Conservation (phyloP, 1,284 basidiomycete genomes). For the Trametes versicolor region DNA sequence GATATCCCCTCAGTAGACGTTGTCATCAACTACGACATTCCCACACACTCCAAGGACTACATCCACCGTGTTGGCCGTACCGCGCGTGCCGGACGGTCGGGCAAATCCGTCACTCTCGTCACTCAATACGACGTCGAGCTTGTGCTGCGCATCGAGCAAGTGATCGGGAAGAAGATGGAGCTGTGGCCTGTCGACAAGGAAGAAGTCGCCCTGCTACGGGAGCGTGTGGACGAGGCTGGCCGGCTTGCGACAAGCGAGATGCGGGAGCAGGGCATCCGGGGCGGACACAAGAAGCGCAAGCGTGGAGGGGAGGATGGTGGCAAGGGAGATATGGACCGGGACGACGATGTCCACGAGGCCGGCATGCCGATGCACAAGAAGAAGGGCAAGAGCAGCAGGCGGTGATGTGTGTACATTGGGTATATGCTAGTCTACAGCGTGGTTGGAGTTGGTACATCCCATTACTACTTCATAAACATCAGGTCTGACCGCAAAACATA, state of each 20-base stretch:
- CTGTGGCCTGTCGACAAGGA: conserved; percentile 93
- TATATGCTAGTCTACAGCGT: conserved; percentile 5
- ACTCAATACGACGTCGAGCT: conserved; percentile 99
- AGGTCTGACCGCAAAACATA: conserved; percentile 83
- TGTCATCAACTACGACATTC: conserved; percentile 99
- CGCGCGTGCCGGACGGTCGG: conserved; percentile 94
- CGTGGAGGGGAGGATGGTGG: conserved; percentile 60
- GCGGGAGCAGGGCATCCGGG: conserved; percentile 68
- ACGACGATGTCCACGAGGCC: conserved; percentile 88
- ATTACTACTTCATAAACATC: conserved; percentile 63
- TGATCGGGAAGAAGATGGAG: conserved; percentile 93
- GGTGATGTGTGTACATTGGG: conserved; percentile 8
- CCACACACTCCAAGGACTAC: conserved; percentile 99
- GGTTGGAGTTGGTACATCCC: background rate
- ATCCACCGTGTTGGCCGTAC: conserved; percentile 99
- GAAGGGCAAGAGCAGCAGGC: conserved; percentile 43
- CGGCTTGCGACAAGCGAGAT: conserved; percentile 86
- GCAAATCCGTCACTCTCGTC: conserved; percentile 96
- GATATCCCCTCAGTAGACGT: conserved; percentile 98
- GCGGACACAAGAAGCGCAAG: conserved; percentile 57
- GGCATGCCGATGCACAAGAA: conserved; percentile 70
- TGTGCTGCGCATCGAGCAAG: conserved; percentile 92
- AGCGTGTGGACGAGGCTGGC: conserved; percentile 91
- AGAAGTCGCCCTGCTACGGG: conserved; percentile 88
- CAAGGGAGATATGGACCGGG: conserved; percentile 81